phyloP scores from a whole-genome alignment of 768 basidiomycete species.

The Suillus plorans region DNA sequence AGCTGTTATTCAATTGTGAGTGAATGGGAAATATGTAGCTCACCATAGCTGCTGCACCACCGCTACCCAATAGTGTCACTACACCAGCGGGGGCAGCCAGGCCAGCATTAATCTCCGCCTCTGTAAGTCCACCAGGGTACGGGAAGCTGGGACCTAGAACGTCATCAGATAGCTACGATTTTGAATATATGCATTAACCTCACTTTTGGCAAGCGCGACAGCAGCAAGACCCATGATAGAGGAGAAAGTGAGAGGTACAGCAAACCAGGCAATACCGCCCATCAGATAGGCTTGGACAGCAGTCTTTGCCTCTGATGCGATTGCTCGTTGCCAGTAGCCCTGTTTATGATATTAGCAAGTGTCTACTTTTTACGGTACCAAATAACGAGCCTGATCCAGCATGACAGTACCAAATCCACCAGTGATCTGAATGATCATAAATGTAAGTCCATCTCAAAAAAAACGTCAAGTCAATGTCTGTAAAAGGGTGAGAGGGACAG shows the following conservation, averaged over 20 bases:
- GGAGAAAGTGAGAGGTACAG: slow-evolving; percentile 38
- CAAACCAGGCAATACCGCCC: slow-evolving; percentile 41
- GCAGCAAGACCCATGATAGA: slow-evolving; percentile 37
- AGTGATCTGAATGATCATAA: slow-evolving; percentile 20
- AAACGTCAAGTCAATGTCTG: neutral
- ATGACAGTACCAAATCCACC: slow-evolving; percentile 21
- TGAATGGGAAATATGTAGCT: neutral
- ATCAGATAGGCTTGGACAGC: slow-evolving; percentile 38
- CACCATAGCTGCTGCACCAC: slow-evolving; percentile 37
- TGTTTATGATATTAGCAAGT: neutral
- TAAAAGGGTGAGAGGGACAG: neutral
- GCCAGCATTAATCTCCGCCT: slow-evolving; percentile 32
- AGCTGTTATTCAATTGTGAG: neutral
- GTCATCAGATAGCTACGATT: neutral
- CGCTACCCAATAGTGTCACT: slow-evolving; percentile 33
- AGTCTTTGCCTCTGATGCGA: slow-evolving; percentile 35
- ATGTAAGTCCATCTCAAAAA: slow-evolving; percentile 13
- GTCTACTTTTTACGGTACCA: neutral
- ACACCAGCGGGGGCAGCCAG: slow-evolving; percentile 35
- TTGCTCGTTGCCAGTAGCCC: slow-evolving; percentile 40
- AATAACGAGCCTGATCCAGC: slow-evolving; percentile 14
- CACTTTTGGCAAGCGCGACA: slow-evolving; percentile 23
- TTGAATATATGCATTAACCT: neutral
- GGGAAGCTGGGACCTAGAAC: slow-evolving; percentile 41
- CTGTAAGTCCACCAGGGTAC: slow-evolving; percentile 25